Base-by-base conservation (phyloP, 2,329 filamentous ascomycete genomes). In the Claviceps sp. region DNA sequence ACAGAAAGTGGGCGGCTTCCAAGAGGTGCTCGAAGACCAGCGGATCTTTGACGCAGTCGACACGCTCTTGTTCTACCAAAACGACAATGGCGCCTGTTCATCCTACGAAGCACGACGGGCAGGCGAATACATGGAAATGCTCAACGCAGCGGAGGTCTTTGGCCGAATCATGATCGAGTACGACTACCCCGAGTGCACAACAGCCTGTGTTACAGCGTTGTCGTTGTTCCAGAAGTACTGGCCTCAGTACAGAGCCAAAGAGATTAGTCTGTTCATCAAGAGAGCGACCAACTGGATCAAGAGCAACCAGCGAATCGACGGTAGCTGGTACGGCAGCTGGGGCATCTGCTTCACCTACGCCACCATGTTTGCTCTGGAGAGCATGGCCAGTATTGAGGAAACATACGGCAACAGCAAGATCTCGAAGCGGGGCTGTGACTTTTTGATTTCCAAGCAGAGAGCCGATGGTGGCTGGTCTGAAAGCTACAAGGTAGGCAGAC, bases 81-180 rank as follows among this genome's bases (percentile, higher is more conserved):
- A 96, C 65, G 64, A 72, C 45, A 85, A 83, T 11, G 90, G 90
- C 22, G 93, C 89, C 3, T 91, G 89, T 63, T 87, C 89, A 0
- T 93, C 89, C 16, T 98, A 98, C 65, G 93, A 98, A 64, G 79
- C 79, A 1, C 85, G 84, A 1, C 81, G 93, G 26, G 91, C 85
- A 2, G 85, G 87, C 9, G 76, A 86, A 58, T 79, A 78, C 58
- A 67, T 97, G 58, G 93, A 98, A 67, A 76, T 83, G 65, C 78
- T 98, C 44, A 98, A 98, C 62, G 91, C 91, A 0, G 93, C 93
- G 1, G 93, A 98, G 65, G 90, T 98, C 0, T 98, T 98, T 66
- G 90, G 89, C 14, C 79, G 84, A 20, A 98, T 98, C 70, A 98
- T 98, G 93, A 85, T 98, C 51, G 91, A 97, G 64, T 98, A 98